phyloP scores from a whole-genome alignment of 768 basidiomycete species.

The Lentinula guzmanii region DNA sequence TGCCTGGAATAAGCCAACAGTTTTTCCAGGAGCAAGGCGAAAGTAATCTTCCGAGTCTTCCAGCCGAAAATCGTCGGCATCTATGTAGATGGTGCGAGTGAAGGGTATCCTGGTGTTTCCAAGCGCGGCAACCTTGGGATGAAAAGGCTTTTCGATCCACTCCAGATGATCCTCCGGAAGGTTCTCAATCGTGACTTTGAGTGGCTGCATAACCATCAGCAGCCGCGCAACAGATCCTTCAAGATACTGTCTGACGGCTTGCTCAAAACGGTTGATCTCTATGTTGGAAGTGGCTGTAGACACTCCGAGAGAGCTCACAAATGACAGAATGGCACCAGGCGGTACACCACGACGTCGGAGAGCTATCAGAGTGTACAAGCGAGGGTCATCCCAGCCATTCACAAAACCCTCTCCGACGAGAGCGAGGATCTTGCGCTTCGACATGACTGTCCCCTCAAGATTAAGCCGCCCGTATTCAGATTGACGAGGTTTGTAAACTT shows the following conservation, averaged over 20 bases:
- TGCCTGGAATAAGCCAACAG: conserved; percentile 92
- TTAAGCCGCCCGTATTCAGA: conserved; percentile 94
- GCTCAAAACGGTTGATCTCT: conserved; percentile 86
- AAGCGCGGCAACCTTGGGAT: conserved; percentile 88
- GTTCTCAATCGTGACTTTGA: conserved; percentile 91
- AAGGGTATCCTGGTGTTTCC: conserved; percentile 81
- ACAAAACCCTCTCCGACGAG: conserved; percentile 86
- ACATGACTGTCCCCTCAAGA: conserved; percentile 92
- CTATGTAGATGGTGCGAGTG: conserved; percentile 87
- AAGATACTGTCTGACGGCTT: conserved; percentile 80
- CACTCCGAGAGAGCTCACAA: conserved; percentile 92
- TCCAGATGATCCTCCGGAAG: conserved; percentile 79
- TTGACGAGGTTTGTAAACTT: conserved; percentile 95
- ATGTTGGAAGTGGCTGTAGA: conserved; percentile 81
- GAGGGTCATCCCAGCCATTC: conserved; percentile 94
- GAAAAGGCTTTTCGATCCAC: conserved; percentile 85
- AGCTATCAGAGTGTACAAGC: conserved; percentile 94
- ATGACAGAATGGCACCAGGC: conserved; percentile 91
- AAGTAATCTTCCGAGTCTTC: conserved; percentile 94
- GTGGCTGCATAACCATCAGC: conserved; percentile 84
- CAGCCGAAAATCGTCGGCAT: conserved; percentile 86
- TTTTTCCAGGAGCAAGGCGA: conserved; percentile 95
- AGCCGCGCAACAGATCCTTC: conserved; percentile 85
- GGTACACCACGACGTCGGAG: conserved; percentile 93
- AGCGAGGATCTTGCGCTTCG: conserved; percentile 89